phyloP scores from a whole-genome alignment of 106 monocot genomes.

The Platanthera zijinensis region DNA sequence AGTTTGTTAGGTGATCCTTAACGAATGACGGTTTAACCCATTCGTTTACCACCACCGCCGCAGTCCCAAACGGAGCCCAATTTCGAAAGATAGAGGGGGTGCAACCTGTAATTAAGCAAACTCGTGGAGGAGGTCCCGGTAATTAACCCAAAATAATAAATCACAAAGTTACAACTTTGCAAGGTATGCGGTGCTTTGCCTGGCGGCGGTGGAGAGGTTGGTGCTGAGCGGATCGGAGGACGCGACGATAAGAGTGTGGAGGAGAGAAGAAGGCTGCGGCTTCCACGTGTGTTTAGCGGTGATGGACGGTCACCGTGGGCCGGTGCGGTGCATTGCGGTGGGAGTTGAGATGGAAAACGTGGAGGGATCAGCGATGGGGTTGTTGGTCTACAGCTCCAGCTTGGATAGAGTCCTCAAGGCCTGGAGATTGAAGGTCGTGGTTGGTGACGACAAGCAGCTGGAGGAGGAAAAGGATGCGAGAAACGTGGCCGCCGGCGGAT shows the following conservation, averaged over 20 bases:
- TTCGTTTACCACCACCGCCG: no score
- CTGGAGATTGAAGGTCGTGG: constrained; percentile 34
- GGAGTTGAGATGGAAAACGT: constrained; percentile 20
- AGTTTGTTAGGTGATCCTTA: no score
- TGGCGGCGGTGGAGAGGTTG: constrained; percentile 31
- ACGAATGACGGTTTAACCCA: no score
- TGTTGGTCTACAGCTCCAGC: constrained; percentile 39
- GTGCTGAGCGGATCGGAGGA: constrained; percentile 67
- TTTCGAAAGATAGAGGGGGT: no score
- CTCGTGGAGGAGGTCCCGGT: no score
- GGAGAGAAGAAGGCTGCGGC: constrained; percentile 26
- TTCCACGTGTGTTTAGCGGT: constrained; percentile 39
- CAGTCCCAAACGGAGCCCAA: no score
- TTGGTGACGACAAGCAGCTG: no score
- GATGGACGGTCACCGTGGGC: constrained; percentile 46
- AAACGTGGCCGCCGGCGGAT: not conserved
- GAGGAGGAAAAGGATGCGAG: not conserved
- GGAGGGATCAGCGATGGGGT: constrained; percentile 19
- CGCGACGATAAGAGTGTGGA: constrained; percentile 63
- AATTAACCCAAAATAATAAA: no score
- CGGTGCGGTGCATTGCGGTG: constrained; percentile 39
- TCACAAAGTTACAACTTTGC: not conserved
- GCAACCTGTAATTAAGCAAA: no score
- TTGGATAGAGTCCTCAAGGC: constrained; percentile 39
- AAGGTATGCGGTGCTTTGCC: constrained; percentile 35